Base-by-base conservation (phyloP, 148 eudicot genomes). In the Simmondsia chinensis region DNA sequence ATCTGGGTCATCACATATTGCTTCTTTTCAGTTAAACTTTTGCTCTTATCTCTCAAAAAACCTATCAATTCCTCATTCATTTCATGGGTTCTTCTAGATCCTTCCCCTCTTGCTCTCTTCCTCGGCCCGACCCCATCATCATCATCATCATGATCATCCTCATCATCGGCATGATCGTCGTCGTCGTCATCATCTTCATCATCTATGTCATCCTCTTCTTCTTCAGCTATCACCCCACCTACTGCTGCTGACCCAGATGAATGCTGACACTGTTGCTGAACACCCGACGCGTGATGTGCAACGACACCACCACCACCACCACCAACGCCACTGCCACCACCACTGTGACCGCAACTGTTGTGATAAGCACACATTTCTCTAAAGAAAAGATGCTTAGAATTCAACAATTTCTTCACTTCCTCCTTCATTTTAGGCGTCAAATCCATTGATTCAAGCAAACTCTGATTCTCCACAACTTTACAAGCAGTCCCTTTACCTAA, bases 281-380 rank as follows among this genome's bases (percentile, higher is more conserved):
- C n/a, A n/a, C n/a, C n/a, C n/a, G n/a, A n/a, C 24, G 24, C 26
- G 7, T n/a, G 22, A 5, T 17, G 5, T 19, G 30, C 27, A 14
- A 1, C 10, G 10, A 28, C 39, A 12, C 13, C 39, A 57, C 14
- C 46, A 10, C 37, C 45, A 35, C 63, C 53, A 11, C 38, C 32
- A 5, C 47, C 39, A 20, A 24, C 45, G 23, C 23, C 33, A 20
- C 35, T 46, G 5, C 46, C 65, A 26, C 56, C 59, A 15, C 17
- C 41, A 3, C 65, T 69, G 26, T 75, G 65, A 3, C 71, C 79
- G 34, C 87, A 82, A 34, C 83, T 85, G 21, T 73, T 85, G 56
- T 89, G 95, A 58, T 89, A 89, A 36, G 93, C 95, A 58, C 97
- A 89, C 97, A 89, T 89, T 64, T 89, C 97, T 59, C 78, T 69